Conservation (phyloP, 1,139 yeast species). For the Suhomyces guaymorum region DNA sequence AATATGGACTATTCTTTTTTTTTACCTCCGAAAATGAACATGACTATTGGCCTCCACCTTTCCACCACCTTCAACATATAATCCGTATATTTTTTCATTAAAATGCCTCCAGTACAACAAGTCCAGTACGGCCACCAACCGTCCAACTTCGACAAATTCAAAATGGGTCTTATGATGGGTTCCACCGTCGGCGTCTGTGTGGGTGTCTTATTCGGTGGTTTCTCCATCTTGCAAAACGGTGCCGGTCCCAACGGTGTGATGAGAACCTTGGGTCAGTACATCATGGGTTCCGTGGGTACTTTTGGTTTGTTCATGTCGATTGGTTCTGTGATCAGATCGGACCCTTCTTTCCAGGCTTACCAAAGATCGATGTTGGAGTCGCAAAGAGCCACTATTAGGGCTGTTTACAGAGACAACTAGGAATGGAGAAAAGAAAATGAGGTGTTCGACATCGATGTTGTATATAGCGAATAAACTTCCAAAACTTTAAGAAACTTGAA, state of each 20-base stretch:
- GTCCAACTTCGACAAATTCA: slow-evolving; percentile 90
- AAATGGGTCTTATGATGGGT: slow-evolving; percentile 98
- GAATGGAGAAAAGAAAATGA: too few relatives aligned
- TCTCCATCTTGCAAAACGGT: slow-evolving; percentile 87
- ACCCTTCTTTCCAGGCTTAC: slow-evolving; percentile 45
- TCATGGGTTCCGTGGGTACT: slow-evolving; percentile 95
- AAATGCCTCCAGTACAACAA: slow-evolving; percentile 86
- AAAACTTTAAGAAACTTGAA: too few relatives aligned
- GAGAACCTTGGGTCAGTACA: slow-evolving; percentile 95
- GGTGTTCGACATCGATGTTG: too few relatives aligned
- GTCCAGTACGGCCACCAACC: slow-evolving; percentile 77
- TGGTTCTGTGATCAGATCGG: slow-evolving; percentile 91
- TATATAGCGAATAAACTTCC: too few relatives aligned
- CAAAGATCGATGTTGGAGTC: slow-evolving; percentile 39
- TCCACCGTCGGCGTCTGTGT: slow-evolving; percentile 94
- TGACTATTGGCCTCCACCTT: not conserved
- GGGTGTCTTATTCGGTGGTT: slow-evolving; percentile 92
- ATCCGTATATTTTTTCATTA: too few relatives aligned
- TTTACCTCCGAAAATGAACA: slow-evolving; percentile 4
- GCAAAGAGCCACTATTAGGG: slow-evolving; percentile 40
- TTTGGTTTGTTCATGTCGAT: slow-evolving; percentile 95
- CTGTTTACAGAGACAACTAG: slow-evolving; percentile 22
- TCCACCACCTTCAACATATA: too few relatives aligned
- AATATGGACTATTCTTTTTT: slow-evolving; percentile 4
- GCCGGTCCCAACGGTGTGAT: slow-evolving; percentile 98